phyloP scores from a whole-genome alignment of 306 rosid species.

The Sechiopsis laciniata region DNA sequence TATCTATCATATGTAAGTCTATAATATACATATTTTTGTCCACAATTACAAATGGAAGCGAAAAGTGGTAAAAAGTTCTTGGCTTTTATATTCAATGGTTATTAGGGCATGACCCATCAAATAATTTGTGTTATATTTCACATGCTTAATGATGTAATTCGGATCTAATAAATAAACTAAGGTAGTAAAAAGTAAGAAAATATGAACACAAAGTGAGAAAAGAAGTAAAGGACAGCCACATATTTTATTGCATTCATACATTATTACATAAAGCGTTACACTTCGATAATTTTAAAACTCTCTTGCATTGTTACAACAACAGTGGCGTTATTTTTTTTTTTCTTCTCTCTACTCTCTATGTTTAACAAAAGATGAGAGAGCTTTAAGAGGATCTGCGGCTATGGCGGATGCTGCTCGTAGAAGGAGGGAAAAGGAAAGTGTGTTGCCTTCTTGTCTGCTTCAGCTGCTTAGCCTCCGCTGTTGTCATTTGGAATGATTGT shows the following conservation, averaged over 20 bases:
- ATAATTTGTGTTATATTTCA: neutral
- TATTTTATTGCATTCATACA: slow-evolving; percentile 4
- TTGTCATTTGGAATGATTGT: no score
- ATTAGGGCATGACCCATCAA: no score
- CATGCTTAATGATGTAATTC: neutral
- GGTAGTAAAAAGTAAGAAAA: neutral
- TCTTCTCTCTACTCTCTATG: slow-evolving; percentile 5
- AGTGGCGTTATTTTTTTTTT: neutral
- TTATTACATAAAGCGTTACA: slow-evolving; percentile 5
- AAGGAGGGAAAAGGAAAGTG: no score
- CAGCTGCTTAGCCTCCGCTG: no score
- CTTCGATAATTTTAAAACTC: neutral
- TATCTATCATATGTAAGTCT: no score
- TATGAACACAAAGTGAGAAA: neutral
- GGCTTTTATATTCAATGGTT: no score
- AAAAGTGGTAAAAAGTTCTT: no score
- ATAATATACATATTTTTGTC: no score
- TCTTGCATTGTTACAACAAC: neutral
- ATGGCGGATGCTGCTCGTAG: no score
- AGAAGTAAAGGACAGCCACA: slow-evolving; percentile 3
- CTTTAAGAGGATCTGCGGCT: neutral
- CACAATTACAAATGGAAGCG: no score
- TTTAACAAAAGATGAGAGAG: neutral
- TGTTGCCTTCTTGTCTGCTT: no score
- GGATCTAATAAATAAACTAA: no score